These are phyloP conservation scores for Exidia glandulosa DNA, from an alignment of 768 basidiomycete genomes.

Conservation along the genomic window DNA sequence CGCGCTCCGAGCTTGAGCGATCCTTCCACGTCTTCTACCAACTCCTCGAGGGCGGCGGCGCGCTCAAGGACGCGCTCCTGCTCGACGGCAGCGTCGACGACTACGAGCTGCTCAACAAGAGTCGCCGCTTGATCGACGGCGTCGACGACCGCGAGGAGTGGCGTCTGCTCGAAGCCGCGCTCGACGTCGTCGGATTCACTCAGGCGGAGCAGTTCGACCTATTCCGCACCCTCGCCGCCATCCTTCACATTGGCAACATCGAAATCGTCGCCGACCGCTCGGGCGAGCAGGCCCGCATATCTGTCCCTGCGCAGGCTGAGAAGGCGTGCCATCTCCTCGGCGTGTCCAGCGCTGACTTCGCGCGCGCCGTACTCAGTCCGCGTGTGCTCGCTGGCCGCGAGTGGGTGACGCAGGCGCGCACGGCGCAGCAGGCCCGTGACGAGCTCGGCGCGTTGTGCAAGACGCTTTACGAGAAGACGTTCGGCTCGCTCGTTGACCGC, in stretches of 20 bases:
- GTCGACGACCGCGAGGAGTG: constrained; percentile 89
- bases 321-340: constrained; percentile 83
- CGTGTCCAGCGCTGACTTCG: constrained; percentile 78
- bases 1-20: constrained; percentile 77
- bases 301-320: constrained; percentile 71
- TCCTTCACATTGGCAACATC: constrained; percentile 95
- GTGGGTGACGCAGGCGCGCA: constrained; percentile 92
- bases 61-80: constrained; percentile 62
- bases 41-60: constrained; percentile 64
- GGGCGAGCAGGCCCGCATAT: constrained; percentile 62
- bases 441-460: constrained; percentile 89
- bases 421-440: constrained; percentile 82
- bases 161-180: constrained; percentile 64
- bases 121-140: constrained; percentile 85
- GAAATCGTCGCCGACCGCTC: constrained; percentile 64
- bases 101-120: constrained; percentile 88
- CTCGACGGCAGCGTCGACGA: constrained; percentile 64
- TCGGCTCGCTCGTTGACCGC: constrained; percentile 85
- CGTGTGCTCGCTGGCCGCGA: constrained; percentile 90
- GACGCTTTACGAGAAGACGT: constrained; percentile 94
- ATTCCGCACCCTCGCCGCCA: constrained; percentile 86
- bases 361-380: constrained; percentile 77
- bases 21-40: constrained; percentile 98
- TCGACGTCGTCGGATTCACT: constrained; percentile 85
- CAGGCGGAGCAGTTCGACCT: constrained; percentile 77